Percentiles rank a stretch among this genome's conserved stretches.
Conservation (phyloP, 2,329 filamentous ascomycete species). For the Lachnum nothofagi region DNA sequence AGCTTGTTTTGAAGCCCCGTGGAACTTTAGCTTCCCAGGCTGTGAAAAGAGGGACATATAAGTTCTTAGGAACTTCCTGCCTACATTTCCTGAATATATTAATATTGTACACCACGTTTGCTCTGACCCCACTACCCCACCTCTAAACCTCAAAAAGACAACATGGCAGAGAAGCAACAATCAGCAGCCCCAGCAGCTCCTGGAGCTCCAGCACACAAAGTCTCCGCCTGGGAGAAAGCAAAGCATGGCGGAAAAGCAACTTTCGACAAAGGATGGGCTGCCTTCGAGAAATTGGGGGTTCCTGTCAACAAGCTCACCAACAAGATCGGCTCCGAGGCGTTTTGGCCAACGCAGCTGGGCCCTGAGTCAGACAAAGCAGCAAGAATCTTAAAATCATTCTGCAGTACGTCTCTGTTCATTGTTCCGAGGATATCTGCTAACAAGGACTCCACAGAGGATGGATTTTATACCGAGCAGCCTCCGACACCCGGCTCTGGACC, state of each 20-base stretch:
- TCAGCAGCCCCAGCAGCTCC: background rate
- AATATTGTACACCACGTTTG: too few species aligned
- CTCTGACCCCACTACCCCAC: too few species aligned
- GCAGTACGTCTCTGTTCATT: constrained; percentile 52
- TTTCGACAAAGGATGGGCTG: constrained; percentile 69
- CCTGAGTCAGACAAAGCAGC: constrained; percentile 88
- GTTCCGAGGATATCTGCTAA: constrained; percentile 1
- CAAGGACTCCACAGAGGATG: constrained; percentile 48
- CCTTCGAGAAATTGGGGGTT: constrained; percentile 61
- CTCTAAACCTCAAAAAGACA: too few species aligned
- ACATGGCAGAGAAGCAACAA: constrained; percentile 2
- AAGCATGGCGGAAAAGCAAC: constrained; percentile 54
- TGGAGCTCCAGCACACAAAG: background rate
- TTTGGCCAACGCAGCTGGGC: constrained; percentile 79
- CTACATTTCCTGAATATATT: too few species aligned
- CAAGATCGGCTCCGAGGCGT: constrained; percentile 73
- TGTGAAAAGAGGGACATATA: too few species aligned
- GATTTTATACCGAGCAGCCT: constrained; percentile 55
- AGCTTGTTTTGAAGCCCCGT: too few species aligned
- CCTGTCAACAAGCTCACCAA: constrained; percentile 80
- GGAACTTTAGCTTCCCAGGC: too few species aligned
- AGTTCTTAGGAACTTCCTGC: too few species aligned
- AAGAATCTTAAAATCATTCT: constrained; percentile 83
- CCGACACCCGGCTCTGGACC: constrained; percentile 27
- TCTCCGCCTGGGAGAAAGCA: constrained; percentile 44